Conservation (phyloP, 306 rosid genomes). For the Trichosanthes truncata region DNA sequence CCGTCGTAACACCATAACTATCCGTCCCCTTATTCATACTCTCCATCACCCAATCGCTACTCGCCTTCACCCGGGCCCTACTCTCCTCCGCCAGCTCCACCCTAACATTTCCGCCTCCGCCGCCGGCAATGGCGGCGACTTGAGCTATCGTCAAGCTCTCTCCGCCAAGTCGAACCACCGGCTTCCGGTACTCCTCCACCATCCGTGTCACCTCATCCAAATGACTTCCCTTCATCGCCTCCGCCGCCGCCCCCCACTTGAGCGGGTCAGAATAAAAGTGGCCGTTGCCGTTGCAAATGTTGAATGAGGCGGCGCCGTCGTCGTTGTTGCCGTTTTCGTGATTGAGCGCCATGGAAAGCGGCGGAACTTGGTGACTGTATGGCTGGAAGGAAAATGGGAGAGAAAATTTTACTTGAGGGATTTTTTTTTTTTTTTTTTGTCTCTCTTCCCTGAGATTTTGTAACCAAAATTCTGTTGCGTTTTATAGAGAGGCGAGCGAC, state of each 20-base stretch:
- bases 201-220: constrained; percentile 62
- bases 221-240: constrained; percentile 56
- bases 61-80: constrained; percentile 52
- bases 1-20: constrained; percentile 83
- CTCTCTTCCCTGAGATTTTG: not conserved
- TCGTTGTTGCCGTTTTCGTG: not conserved
- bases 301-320: not conserved
- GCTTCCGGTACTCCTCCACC: constrained; percentile 60
- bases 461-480: not conserved
- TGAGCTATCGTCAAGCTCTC: constrained; percentile 45
- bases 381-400: not conserved
- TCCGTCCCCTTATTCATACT: constrained; percentile 71
- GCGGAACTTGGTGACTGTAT: not conserved
- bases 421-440: constrained; percentile 15
- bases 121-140: constrained; percentile 57
- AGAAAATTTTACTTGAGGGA: not conserved
- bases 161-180: constrained; percentile 50
- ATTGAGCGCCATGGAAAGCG: not conserved
- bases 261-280: not conserved
- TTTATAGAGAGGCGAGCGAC: constrained; percentile 22
- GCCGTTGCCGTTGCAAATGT: not conserved
- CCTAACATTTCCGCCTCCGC: not conserved
- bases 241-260: constrained; percentile 66
- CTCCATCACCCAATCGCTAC: constrained; percentile 81
- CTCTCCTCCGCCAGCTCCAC: constrained; percentile 53